Percentiles rank a stretch among this genome's conserved stretches.
Conservation (phyloP, 2,329 filamentous ascomycete species). For the Ceratocystis lukuohia region DNA sequence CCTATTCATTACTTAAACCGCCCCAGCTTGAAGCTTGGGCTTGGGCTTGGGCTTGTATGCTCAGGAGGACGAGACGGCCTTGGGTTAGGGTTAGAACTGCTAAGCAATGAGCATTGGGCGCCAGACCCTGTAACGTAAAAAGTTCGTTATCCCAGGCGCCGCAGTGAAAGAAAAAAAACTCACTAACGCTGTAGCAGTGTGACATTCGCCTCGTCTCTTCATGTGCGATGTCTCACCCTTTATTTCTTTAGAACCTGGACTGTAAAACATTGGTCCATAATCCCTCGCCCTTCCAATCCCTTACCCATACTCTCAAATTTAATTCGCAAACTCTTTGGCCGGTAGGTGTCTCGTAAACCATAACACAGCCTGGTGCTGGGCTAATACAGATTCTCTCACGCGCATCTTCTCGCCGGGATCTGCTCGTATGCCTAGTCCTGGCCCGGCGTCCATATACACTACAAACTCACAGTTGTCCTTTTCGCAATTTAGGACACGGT, state of each 20-base stretch:
- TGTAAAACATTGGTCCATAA: too few relatives aligned
- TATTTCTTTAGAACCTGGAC: not conserved
- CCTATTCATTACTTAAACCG: too few relatives aligned
- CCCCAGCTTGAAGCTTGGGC: too few relatives aligned
- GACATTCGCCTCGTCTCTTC: not conserved
- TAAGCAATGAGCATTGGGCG: too few relatives aligned
- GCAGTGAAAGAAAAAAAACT: too few relatives aligned
- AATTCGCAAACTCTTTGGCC: not conserved
- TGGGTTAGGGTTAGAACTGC: too few relatives aligned
- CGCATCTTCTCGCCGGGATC: conserved; percentile 27
- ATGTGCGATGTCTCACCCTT: not conserved
- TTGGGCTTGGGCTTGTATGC: too few relatives aligned
- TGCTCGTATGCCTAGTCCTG: conserved; percentile 31
- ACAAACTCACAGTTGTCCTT: conserved; percentile 26
- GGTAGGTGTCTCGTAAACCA: conserved; percentile 25
- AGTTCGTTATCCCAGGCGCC: too few relatives aligned
- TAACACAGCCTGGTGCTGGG: conserved; percentile 29
- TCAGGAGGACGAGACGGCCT: too few relatives aligned
- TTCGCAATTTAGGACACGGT: conserved; percentile 24
- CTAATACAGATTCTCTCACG: conserved; percentile 25
- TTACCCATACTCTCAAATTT: not conserved
- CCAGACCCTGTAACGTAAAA: too few relatives aligned
- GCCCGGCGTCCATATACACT: conserved; percentile 29
- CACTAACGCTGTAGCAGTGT: not conserved
- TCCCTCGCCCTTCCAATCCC: not conserved